Evolutionary conservation across 805 yeast genomes (phyloP), one percentile per base, ranked within the genome.

Genomic region (Cephaloascus fragrans): DNA sequence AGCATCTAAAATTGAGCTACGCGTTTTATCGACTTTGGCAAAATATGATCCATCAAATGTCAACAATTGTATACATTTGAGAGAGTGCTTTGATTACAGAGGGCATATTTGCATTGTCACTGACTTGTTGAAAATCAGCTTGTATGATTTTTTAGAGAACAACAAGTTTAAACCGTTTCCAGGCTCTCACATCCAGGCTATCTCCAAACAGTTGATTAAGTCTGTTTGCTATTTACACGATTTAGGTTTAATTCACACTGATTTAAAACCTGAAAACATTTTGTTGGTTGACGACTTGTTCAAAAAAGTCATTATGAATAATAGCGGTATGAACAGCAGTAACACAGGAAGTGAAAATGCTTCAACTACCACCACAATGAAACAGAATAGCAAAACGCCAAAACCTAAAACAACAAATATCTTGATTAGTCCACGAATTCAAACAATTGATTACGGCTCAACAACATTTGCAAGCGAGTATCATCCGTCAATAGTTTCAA

Each of bases 91-190:
- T 57, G 98, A 93, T 60, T 93, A 73, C 59, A 73, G 93, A 46
- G 87, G 89, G 53, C 99, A 93, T 60, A 87, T 93, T 34, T 89
- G 97, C 64, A 77, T 93, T 40, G 94, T 93, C 2, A 89, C 97
- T 1, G 95, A 89, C 50, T 65, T 90, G 36, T 68, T 86, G 44
- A 88, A 88, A 47, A 81, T 82, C 39, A 83, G 95, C 3, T 72
- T 93, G 3, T 93, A 83, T 59, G 98, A 93, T 59, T 93, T 90
- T 48, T 68, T 88, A 73, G 89, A 88, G 47, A 70, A 75, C 36
- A 93, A 90, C 59, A 75, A 75, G 41, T 86, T 84, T 53, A 72
- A 80, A 32, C 85, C 96, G n/a, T 93, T 89, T 57, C 97, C 97
- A 0, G 95, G 96, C 0, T 74, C 84, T 4, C 99, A 93, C 48